These are phyloP conservation scores for Jaapia argillacea DNA, from an alignment of 768 basidiomycete genomes.

Conservation along the genomic window DNA sequence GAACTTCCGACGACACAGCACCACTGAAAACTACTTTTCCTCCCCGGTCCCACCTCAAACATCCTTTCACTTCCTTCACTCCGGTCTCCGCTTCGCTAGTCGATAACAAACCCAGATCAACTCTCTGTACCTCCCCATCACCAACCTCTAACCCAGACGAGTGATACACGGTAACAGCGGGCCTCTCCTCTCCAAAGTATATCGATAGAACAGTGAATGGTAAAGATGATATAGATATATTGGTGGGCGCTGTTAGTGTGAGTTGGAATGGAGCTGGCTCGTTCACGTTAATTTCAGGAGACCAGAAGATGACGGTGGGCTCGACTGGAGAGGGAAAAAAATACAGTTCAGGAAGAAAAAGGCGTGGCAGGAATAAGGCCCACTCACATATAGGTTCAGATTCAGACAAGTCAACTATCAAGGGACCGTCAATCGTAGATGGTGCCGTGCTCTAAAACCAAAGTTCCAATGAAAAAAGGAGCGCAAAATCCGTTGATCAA, in stretches of 20 bases:
- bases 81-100: conserved; percentile 10
- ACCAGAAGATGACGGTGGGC: conserved; percentile 64
- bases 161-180: conserved; percentile 46
- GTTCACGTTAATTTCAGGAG: conserved; percentile 45
- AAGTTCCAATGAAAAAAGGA: neutral
- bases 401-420: conserved; percentile 56
- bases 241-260: conserved; percentile 40
- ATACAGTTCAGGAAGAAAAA: conserved; percentile 5
- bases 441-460: conserved; percentile 67
- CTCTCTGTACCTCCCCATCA: conserved; percentile 22
- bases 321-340: conserved; percentile 45
- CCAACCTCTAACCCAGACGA: conserved; percentile 5
- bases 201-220: conserved; percentile 54
- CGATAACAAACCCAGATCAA: conserved; percentile 36
- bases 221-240: conserved; percentile 41
- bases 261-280: conserved; percentile 70
- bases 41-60: conserved; percentile 51
- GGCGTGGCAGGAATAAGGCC: conserved; percentile 1
- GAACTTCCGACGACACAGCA: conserved; percentile 37
- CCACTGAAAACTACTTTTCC: conserved; percentile 51
- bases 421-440: conserved; percentile 37
- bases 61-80: conserved; percentile 20
- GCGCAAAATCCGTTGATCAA: neutral
- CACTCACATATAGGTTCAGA: conserved; percentile 52
- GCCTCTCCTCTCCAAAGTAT: conserved; percentile 39